Base-by-base conservation (phyloP, 768 basidiomycete genomes). In the Panaeolus cyanescens region DNA sequence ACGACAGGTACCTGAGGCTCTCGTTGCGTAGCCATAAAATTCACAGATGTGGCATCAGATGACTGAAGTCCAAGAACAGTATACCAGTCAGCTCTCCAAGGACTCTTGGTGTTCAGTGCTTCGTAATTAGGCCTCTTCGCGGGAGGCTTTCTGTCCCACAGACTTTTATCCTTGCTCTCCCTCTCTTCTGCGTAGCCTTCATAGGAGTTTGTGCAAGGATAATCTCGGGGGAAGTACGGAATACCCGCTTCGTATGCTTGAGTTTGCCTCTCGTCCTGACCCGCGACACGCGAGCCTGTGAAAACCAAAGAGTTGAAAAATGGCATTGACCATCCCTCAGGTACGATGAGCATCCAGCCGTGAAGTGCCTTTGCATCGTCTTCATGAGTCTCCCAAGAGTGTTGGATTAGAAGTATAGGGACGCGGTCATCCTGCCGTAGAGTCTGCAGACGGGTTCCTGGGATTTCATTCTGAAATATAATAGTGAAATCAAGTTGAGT, bases 251-350 rank as follows among this genome's bases (percentile, higher is more conserved):
- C 96, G 67, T 92, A 93, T 36, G 85, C 79, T 66, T 96, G 94
- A 4, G 87, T 88, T 65, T 83, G 83, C 32, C 90, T 85, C 69
- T 98, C 94, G 30, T 89, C 85, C 68, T 95, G 90, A 2, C 96
- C 96, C 5, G 84, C 92, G 17, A 96, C 82, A 6, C 94, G 89
- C 1, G 92, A 92, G 20, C 91, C 90, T 0, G 95, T 95, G 72
- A 86, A 88, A 3, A 83, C 81, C 55, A 99, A 83, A 2, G 95
- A 96, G 37, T 81, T 82, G 63, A 92, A 86, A 75, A 99, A 94
- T 1, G 95, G 82, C 89, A 95, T 96, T 0, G 85, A 83, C 95
- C 95, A 99, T 12, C 93, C 95, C 1, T 86, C 79, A 3, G 96
- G 96, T 32, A 96, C 72, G 50, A 97, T 79, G 8, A 99, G 76